Evolutionary conservation across 2,329 filamentous ascomycete species (phyloP).

Genomic region (Trichoderma asperellum): DNA sequence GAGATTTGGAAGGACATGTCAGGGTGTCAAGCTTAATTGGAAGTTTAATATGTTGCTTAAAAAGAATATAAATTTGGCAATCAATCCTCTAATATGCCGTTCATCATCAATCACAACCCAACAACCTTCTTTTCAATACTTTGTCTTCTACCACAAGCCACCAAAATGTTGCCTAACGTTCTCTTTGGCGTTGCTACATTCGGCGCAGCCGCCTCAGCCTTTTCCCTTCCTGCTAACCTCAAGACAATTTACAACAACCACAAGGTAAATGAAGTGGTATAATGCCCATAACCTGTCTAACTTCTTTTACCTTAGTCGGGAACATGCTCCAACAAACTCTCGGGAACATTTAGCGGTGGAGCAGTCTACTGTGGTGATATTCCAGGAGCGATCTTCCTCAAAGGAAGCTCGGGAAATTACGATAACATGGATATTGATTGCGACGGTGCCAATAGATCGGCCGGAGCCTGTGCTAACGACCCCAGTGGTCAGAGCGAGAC

Average conservation of each 20-base stretch:
- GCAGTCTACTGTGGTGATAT: constrained; percentile 41
- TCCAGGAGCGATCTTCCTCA: constrained; percentile 37
- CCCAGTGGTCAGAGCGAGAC: constrained; percentile 28
- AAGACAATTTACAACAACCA: constrained; percentile 29
- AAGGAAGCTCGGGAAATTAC: constrained; percentile 35
- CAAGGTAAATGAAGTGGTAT: background rate
- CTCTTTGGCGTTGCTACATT: constrained; percentile 26
- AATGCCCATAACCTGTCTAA: background rate
- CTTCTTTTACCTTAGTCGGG: constrained; percentile 37
- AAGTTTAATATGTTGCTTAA: background rate
- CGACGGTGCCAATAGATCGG: constrained; percentile 28
- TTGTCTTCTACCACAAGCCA: background rate
- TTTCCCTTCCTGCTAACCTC: constrained; percentile 29
- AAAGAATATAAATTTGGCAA: constrained; percentile 3
- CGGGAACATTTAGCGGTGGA: constrained; percentile 28
- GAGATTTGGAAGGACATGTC: background rate
- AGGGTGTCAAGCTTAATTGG: background rate
- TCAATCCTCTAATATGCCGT: no score
- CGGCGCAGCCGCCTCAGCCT: constrained; percentile 29
- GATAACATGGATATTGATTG: constrained; percentile 30
- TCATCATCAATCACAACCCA: background rate
- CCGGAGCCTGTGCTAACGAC: constrained; percentile 27
- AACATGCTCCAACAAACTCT: constrained; percentile 34
- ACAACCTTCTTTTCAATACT: background rate
- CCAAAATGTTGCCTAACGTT: constrained; percentile 24